Percentiles rank a stretch among this genome's conserved stretches.
Evolutionary conservation across 306 rosid genomes (phyloP).

Genomic region (Ceratonia siliqua): DNA sequence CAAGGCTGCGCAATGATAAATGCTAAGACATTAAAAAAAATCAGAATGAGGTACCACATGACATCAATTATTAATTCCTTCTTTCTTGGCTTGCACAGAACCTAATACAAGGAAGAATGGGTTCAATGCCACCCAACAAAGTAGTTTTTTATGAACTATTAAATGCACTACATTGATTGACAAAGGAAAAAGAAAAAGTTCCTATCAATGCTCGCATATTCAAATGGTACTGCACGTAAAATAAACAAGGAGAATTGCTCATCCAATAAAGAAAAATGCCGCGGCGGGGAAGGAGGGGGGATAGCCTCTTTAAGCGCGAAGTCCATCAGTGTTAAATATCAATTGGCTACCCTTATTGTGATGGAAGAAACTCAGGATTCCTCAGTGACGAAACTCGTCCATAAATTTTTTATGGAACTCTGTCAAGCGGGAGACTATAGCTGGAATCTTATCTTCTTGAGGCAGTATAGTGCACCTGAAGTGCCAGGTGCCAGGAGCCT

Average conservation of each 20-base stretch:
- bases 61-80: background rate
- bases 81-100: background rate
- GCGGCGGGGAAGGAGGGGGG: background rate
- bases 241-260: slow-evolving; percentile 23
- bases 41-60: background rate
- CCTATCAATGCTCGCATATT: slow-evolving; percentile 14
- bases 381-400: slow-evolving; percentile 71
- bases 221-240: slow-evolving; percentile 29
- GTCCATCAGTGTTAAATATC: slow-evolving; percentile 12
- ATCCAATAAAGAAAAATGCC: background rate
- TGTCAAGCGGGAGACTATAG: slow-evolving; percentile 65
- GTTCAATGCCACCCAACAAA: background rate
- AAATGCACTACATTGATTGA: no score
- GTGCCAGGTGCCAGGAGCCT: slow-evolving; percentile 98
- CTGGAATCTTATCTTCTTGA: slow-evolving; percentile 96
- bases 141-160: background rate
- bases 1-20: background rate
- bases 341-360: slow-evolving; percentile 29
- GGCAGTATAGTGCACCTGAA: slow-evolving; percentile 96
- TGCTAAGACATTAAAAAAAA: background rate
- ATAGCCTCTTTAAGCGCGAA: slow-evolving; percentile 10
- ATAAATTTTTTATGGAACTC: slow-evolving; percentile 80
- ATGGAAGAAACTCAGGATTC: background rate
- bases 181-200: background rate
- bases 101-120: background rate